These are phyloP conservation scores for Sequoiadendron giganteum DNA, from an alignment of 75 land plant genomes.

Conservation along the genomic window DNA sequence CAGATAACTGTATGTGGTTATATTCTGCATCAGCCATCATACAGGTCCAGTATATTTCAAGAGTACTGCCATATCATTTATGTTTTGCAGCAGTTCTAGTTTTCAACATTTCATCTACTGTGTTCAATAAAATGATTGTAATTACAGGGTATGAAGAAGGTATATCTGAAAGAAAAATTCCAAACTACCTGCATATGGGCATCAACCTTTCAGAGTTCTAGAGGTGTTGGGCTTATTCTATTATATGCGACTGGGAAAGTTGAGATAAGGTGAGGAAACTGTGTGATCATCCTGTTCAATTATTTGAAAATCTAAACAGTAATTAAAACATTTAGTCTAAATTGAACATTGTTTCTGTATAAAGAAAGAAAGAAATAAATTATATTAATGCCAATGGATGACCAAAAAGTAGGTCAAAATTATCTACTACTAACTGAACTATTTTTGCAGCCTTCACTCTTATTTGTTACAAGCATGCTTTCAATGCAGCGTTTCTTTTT, in stretches of 20 bases:
- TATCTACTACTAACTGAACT: background rate
- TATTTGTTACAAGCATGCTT: background rate
- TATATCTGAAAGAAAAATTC: slow-evolving; percentile 55
- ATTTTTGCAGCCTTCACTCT: background rate
- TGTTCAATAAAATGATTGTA: background rate
- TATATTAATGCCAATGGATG: too few relatives aligned
- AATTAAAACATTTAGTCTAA: background rate
- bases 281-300: background rate
- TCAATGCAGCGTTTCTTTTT: background rate
- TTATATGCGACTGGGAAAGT: slow-evolving; percentile 62
- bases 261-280: slow-evolving; percentile 57
- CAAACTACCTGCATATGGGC: slow-evolving; percentile 64
- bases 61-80: background rate
- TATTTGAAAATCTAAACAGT: background rate
- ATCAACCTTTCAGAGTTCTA: slow-evolving; percentile 39
- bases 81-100: background rate
- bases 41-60: slow-evolving; percentile 30
- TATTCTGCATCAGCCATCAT: slow-evolving; percentile 46
- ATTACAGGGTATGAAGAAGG: slow-evolving; percentile 59
- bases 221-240: slow-evolving; percentile 47
- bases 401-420: too few relatives aligned
- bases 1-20: slow-evolving; percentile 60
- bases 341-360: background rate
- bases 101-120: background rate
- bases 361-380: too few relatives aligned